Evolutionary conservation across 2,329 filamentous ascomycete genomes (phyloP).

Genomic region (Fusarium napiforme): DNA sequence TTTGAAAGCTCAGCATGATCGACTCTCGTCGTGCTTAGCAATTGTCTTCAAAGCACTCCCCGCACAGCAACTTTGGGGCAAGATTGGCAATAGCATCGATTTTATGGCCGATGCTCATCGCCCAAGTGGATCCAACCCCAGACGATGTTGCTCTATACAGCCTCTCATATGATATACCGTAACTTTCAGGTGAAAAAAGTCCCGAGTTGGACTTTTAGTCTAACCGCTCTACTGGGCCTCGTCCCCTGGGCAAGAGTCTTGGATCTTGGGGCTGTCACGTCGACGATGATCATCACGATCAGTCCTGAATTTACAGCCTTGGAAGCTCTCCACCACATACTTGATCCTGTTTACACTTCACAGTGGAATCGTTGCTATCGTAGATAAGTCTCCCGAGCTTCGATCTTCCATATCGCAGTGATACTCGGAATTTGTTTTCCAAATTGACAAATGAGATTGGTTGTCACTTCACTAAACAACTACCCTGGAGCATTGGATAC

Average conservation of each 20-base stretch:
- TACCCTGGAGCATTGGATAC: background rate
- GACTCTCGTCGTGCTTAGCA: background rate
- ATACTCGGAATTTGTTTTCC: background rate
- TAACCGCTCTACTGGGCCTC: background rate
- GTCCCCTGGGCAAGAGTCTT: background rate
- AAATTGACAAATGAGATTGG: background rate
- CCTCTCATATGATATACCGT: slow-evolving; percentile 1
- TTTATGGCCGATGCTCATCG: slow-evolving; percentile 7
- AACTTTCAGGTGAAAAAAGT: background rate
- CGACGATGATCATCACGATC: slow-evolving; percentile 5
- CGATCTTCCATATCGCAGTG: background rate
- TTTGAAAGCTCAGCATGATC: background rate
- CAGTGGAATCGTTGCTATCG: background rate
- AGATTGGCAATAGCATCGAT: slow-evolving; percentile 19
- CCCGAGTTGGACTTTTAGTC: background rate
- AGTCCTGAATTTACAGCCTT: background rate
- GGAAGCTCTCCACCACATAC: background rate
- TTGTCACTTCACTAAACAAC: background rate
- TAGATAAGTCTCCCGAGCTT: background rate
- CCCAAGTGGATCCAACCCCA: slow-evolving; percentile 6
- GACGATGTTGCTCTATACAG: slow-evolving; percentile 6
- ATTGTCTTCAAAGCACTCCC: background rate
- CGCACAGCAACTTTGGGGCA: background rate
- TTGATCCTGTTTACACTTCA: background rate
- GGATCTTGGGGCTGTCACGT: background rate